phyloP scores from a whole-genome alignment of 768 basidiomycete genomes.

The Rhodocollybia butyracea region DNA sequence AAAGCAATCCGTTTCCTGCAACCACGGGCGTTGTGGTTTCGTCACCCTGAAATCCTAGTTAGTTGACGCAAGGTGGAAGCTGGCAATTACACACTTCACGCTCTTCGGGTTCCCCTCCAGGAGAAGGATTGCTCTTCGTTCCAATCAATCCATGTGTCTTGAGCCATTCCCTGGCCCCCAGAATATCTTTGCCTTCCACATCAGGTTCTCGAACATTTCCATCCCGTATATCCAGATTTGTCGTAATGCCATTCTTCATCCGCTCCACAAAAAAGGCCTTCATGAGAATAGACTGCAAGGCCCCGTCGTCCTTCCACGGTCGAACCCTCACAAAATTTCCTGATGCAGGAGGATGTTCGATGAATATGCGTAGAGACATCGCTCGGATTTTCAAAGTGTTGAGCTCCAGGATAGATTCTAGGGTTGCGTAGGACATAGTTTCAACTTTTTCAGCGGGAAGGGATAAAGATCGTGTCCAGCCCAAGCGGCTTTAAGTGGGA shows the following conservation, averaged over 20 bases:
- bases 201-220: constrained; percentile 6
- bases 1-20: background rate
- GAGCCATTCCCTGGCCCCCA: constrained; percentile 5
- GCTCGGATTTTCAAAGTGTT: constrained; percentile 21
- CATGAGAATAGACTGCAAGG: constrained; percentile 21
- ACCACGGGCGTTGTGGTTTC: background rate
- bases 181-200: background rate
- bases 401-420: constrained; percentile 20
- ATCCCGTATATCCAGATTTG: constrained; percentile 22
- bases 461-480: constrained; percentile 21
- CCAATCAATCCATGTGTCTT: constrained; percentile 4
- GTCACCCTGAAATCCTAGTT: background rate
- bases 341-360: constrained; percentile 21
- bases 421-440: constrained; percentile 18
- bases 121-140: background rate
- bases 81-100: background rate
- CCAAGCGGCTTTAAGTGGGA: constrained; percentile 15
- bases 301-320: constrained; percentile 19
- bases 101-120: background rate
- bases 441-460: constrained; percentile 18
- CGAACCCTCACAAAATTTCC: constrained; percentile 19
- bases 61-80: background rate
- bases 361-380: constrained; percentile 18
- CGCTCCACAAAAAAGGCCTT: constrained; percentile 19
- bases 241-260: constrained; percentile 14